phyloP scores from a whole-genome alignment of 2,329 filamentous ascomycete species.

The Pestalotiopsis sp. region DNA sequence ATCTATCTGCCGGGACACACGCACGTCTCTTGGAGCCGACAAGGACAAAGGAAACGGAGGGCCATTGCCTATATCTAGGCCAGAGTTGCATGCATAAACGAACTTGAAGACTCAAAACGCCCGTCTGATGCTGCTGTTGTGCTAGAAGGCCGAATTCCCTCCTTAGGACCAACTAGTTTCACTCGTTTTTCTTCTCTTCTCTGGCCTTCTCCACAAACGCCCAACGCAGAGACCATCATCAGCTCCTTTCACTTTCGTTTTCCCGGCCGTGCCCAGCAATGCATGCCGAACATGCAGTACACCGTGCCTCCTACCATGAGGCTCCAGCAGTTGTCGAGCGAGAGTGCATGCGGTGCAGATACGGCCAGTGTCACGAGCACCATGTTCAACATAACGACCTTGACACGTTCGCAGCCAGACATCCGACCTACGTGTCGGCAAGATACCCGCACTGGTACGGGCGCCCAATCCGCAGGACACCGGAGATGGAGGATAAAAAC shows the following conservation, averaged over 20 bases:
- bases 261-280: background rate
- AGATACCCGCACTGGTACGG: conserved; percentile 1
- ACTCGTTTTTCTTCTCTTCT: background rate
- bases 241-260: background rate
- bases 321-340: background rate
- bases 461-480: background rate
- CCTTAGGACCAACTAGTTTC: background rate
- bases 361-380: background rate
- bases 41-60: background rate
- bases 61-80: background rate
- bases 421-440: background rate
- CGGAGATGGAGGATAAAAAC: background rate
- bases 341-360: background rate
- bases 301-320: background rate
- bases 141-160: background rate
- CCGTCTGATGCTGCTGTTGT: background rate
- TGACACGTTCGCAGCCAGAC: background rate
- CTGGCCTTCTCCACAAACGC: background rate
- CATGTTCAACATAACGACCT: background rate
- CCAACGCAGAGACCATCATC: background rate
- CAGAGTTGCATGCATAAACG: background rate
- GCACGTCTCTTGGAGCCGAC: background rate
- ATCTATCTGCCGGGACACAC: background rate
- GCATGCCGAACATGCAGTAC: background rate
- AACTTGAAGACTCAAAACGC: background rate